phyloP scores from a whole-genome alignment of 139 green algal genomes.

The Chlamydomonas applanata region DNA sequence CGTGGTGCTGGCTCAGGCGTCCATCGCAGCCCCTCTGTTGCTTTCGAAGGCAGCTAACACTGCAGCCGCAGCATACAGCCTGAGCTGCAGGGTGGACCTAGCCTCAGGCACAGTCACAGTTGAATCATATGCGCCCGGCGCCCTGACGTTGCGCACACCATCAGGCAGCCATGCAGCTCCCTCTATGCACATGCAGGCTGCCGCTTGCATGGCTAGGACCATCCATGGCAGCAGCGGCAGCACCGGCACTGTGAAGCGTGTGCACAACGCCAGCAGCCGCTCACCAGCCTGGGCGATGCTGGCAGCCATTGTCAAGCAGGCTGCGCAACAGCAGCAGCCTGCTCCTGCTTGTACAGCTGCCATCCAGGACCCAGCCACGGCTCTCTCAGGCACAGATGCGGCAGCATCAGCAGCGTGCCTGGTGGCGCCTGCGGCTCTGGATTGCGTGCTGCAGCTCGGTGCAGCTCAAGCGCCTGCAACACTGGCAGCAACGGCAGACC shows the following conservation, averaged over 20 bases:
- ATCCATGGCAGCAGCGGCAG: constrained; percentile 20
- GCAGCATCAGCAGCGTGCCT: background rate
- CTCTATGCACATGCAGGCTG: background rate
- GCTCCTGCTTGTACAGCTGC: background rate
- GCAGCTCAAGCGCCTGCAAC: background rate
- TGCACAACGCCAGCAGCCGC: background rate
- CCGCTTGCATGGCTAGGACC: background rate
- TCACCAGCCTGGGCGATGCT: background rate
- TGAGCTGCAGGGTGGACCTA: background rate
- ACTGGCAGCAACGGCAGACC: background rate
- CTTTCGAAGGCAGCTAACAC: background rate
- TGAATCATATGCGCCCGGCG: background rate
- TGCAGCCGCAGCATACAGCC: background rate
- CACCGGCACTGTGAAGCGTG: background rate
- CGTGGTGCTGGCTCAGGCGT: no score
- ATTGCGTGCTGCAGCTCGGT: constrained; percentile 6
- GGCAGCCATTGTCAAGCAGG: background rate
- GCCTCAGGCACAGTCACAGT: background rate
- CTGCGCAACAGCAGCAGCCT: background rate
- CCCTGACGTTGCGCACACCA: background rate
- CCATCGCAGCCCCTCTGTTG: background rate
- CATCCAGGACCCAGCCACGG: background rate
- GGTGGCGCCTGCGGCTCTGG: constrained; percentile 3
- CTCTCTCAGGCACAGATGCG: background rate
- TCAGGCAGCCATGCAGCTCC: background rate